Base-by-base conservation (phyloP, 371 early-diverging fungal species). In the Agmasoma carcini region DNA sequence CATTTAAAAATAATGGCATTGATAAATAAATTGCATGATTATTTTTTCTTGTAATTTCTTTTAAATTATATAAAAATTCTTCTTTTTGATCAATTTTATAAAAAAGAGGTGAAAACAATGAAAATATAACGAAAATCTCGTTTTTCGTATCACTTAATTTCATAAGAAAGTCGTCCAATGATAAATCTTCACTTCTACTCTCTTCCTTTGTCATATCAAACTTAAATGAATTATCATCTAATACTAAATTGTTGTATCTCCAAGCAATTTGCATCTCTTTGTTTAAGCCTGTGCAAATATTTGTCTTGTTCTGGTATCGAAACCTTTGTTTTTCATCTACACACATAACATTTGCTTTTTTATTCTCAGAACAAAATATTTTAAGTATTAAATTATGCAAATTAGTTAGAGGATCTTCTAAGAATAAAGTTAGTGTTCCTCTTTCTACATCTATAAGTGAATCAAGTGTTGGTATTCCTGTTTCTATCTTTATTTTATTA, bases 401-500 rank as follows among this genome's bases (percentile, higher is more conserved):
- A 12, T 9, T 6, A 5, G 53, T 46, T 7, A 17, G 7, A 20
- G 44, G 11, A 26, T 39, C 40, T 40, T 52, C 53, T 9, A 46
- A 52, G 9, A 52, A 17, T 43, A 11, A 6, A 9, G 11, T 39
- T 31, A 52, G 5, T 5, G 53, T 31, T 36, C 53, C 53, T 4
- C 11, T 11, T 5, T 7, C 5, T 9, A 52, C 6, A 9, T 26
- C 23, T 22, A 52, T 14, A 22, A 52, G 12, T 11, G 5, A 5
- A 25, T 55, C 55, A 15, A 55, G 48, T 11, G 7, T 55, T 25
- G 50, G 49, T 3, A 51, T 55, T 4, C 49, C 49, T n/a, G n/a
- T n/a, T n/a, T n/a, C n/a, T n/a, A n/a, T n/a, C n/a, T n/a, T n/a
- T n/a, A n/a, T n/a, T n/a, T n/a, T n/a, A n/a, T n/a, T n/a, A n/a